These are phyloP conservation scores for Thielaviopsis euricoi DNA, from an alignment of 2,329 filamentous ascomycete species.

Conservation along the genomic window DNA sequence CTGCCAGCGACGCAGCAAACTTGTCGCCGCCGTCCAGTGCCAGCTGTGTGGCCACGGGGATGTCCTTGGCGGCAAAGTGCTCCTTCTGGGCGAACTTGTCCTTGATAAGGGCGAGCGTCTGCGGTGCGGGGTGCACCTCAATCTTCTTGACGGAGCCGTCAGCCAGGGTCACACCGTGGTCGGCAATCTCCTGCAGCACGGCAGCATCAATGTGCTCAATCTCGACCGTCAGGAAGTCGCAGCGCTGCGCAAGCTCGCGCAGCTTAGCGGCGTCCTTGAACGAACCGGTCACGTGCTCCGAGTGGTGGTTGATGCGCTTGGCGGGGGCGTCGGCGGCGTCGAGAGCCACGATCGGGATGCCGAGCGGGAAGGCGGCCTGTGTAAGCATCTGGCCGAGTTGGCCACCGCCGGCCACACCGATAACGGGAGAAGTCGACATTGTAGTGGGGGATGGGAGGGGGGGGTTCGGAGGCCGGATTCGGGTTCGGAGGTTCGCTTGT, in stretches of 20 bases:
- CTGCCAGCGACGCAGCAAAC: conserved; percentile 42
- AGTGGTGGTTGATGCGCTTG: conserved; percentile 67
- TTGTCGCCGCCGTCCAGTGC: conserved; percentile 40
- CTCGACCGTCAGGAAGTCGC: conserved; percentile 77
- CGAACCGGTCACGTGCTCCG: conserved; percentile 63
- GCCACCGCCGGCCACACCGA: conserved; percentile 42
- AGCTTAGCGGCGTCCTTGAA: conserved; percentile 75
- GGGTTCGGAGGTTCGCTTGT: background rate
- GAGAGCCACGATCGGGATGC: conserved; percentile 62
- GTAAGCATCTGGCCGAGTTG: conserved; percentile 88
- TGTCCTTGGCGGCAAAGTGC: conserved; percentile 49
- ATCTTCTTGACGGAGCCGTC: conserved; percentile 30
- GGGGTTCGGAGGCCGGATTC: too few species aligned
- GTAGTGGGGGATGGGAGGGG: conserved; percentile 3
- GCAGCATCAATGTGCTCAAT: conserved; percentile 93
- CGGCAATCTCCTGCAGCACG: conserved; percentile 67
- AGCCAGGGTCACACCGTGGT: conserved; percentile 40
- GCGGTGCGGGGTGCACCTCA: conserved; percentile 65
- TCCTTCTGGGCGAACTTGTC: conserved; percentile 88
- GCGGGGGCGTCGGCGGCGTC: conserved; percentile 64
- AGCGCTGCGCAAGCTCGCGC: conserved; percentile 55
- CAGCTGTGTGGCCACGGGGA: conserved; percentile 58
- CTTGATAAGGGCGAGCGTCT: conserved; percentile 75
- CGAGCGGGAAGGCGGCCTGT: conserved; percentile 61
- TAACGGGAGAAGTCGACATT: conserved; percentile 23